Conservation (phyloP, 306 rosid species). For the Erythrophleum fordii region DNA sequence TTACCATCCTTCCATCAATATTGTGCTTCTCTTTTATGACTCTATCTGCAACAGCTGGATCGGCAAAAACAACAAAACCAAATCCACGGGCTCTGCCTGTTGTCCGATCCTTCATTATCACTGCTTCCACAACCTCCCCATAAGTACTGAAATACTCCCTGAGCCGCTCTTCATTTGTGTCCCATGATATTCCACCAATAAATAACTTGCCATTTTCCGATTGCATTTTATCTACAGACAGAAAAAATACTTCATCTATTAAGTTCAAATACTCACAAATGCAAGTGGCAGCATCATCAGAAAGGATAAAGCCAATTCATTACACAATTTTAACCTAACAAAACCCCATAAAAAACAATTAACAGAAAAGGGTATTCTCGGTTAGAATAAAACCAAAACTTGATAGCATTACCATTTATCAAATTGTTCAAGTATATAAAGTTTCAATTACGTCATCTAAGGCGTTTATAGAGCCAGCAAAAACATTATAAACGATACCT, state of each 20-base stretch:
- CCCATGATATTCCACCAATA: conserved; percentile 98
- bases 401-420: conserved; percentile 44
- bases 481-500: conserved; percentile 51
- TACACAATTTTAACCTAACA: conserved; percentile 22
- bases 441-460: conserved; percentile 41
- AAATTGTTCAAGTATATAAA: conserved; percentile 35
- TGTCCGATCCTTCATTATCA: conserved; percentile 99
- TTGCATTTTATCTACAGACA: conserved; percentile 88
- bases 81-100: conserved; percentile 99
- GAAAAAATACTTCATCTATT: conserved; percentile 43
- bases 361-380: conserved; percentile 32
- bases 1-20: conserved; percentile 98
- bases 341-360: not conserved
- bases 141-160: conserved; percentile 83
- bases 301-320: conserved; percentile 39
- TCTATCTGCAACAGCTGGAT: conserved; percentile 77
- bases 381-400: conserved; percentile 39
- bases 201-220: conserved; percentile 93
- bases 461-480: conserved; percentile 41
- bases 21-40: conserved; percentile 92
- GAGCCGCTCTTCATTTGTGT: conserved; percentile 96
- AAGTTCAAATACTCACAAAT: conserved; percentile 48
- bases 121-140: conserved; percentile 97
- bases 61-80: conserved; percentile 90
- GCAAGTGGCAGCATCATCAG: conserved; percentile 43